These are phyloP conservation scores for Luvunga scandens DNA, from an alignment of 345 rosid species.

Conservation along the genomic window DNA sequence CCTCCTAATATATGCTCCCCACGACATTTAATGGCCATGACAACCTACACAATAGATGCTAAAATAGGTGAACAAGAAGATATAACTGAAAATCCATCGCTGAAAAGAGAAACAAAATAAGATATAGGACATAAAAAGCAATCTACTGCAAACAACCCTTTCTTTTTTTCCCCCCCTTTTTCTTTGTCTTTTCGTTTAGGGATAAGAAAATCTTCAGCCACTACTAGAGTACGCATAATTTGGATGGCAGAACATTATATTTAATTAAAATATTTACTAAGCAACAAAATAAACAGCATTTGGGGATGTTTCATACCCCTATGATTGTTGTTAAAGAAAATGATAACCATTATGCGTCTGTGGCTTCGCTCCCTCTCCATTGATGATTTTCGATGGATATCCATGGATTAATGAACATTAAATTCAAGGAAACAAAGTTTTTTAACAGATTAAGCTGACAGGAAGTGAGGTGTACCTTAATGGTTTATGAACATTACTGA, in stretches of 20 bases:
- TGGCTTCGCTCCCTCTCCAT: no score
- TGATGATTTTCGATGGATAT: not conserved
- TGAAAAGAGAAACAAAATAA: not conserved
- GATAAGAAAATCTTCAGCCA: conserved; percentile 1
- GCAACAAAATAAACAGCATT: not conserved
- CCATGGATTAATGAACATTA: not conserved
- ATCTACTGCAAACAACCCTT: not conserved
- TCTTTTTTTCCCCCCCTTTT: no score
- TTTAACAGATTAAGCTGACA: not conserved
- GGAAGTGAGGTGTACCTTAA: not conserved
- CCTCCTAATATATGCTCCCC: conserved; percentile 82
- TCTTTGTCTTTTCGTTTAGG: no score
- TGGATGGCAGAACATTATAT: not conserved
- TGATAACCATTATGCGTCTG: no score
- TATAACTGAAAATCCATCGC: not conserved
- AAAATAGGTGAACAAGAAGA: not conserved
- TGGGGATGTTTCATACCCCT: no score
- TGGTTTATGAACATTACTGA: not conserved
- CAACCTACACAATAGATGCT: conserved; percentile 46
- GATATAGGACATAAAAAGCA: not conserved
- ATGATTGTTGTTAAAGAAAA: no score
- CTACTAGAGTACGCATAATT: not conserved
- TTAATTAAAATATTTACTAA: not conserved
- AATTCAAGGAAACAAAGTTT: not conserved
- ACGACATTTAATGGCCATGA: conserved; percentile 86